Percentiles rank a stretch among this genome's conserved stretches.
Evolutionary conservation across 129 eudicot species (phyloP).

Genomic region (Pittosporum tobira): DNA sequence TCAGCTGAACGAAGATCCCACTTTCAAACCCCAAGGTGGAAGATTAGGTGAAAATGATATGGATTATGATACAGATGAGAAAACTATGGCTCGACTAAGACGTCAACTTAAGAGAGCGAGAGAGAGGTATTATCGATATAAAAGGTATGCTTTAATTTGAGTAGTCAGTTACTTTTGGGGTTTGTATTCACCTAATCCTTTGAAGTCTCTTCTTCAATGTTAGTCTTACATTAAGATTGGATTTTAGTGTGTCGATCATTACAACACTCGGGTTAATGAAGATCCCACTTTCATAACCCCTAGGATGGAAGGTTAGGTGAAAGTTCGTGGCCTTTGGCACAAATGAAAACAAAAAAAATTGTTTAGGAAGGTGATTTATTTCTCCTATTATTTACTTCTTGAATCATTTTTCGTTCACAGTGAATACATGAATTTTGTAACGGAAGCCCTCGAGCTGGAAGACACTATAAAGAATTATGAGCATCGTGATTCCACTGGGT

Average conservation of each 20-base stretch:
- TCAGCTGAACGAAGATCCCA: slow-evolving; percentile 77
- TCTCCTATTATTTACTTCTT: slow-evolving; percentile 12
- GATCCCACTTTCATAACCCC: no score
- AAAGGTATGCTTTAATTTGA: slow-evolving; percentile 40
- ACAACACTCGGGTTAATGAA: neutral
- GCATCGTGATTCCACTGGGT: slow-evolving; percentile 60
- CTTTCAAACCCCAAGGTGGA: slow-evolving; percentile 97
- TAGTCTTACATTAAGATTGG: neutral
- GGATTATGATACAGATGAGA: slow-evolving; percentile 89
- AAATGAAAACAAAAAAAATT: no score
- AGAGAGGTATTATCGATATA: slow-evolving; percentile 71
- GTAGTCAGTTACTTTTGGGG: neutral
- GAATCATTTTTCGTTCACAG: slow-evolving; percentile 31
- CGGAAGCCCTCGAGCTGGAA: slow-evolving; percentile 87
- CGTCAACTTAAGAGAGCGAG: slow-evolving; percentile 73
- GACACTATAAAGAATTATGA: slow-evolving; percentile 85
- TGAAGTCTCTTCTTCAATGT: neutral
- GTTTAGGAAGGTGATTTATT: neutral
- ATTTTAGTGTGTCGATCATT: neutral
- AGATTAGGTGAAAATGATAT: slow-evolving; percentile 89
- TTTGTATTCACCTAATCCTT: neutral
- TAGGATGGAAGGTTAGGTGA: no score
- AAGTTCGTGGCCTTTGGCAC: no score
- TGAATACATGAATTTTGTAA: slow-evolving; percentile 70
- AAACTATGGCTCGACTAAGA: slow-evolving; percentile 79